Base-by-base conservation (phyloP, 495 filamentous ascomycete genomes). In the Podospora australis region DNA sequence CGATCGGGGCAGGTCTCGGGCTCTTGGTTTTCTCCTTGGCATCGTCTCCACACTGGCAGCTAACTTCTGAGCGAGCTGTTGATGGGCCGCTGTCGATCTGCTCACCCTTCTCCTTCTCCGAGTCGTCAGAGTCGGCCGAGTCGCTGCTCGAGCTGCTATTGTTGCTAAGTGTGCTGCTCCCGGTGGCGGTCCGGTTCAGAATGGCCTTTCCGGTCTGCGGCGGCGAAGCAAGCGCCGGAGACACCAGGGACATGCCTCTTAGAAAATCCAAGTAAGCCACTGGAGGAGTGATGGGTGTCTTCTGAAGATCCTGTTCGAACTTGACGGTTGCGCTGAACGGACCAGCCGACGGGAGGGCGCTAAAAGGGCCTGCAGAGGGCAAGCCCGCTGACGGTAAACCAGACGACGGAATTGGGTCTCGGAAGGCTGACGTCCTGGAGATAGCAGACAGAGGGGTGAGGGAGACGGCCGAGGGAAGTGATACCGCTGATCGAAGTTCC, bases 231-330 rank as follows among this genome's bases (percentile, higher is more conserved):
- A 65, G 52, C 36, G 55, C 50, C 2, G 87, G 87, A 9, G 86
- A 87, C 30, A 64, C 56, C 16, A 89, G 70, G 6, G 81, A 80
- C 69, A 76, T 73, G 49, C 65, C 59, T 58, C 87, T 87, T 46
- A 97, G 80, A 61, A 96, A 97, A 55, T 97, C 87, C 34, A 88
- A 85, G 60, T 97, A 97, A 45, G 91, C 89, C 4, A 76, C 72
- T 2, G 91, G 91, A 22, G 91, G 90, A n/a, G 86, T 92, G 68
- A 97, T 94, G 39, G 90, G 91, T 2, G 90, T 96, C 58, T 73
- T 73, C 44, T 68, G 67, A 23, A 69, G 59, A 39, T 65, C 64
- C 21, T 67, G 59, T 55, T 51, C 63, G 7, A 55, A 17, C 54
- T 65, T 64, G 47, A 62, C 26, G 26, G 54, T 55, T 23, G 58